Base-by-base conservation (phyloP, 441 rosid genomes). In the Bruguiera hainesii region DNA sequence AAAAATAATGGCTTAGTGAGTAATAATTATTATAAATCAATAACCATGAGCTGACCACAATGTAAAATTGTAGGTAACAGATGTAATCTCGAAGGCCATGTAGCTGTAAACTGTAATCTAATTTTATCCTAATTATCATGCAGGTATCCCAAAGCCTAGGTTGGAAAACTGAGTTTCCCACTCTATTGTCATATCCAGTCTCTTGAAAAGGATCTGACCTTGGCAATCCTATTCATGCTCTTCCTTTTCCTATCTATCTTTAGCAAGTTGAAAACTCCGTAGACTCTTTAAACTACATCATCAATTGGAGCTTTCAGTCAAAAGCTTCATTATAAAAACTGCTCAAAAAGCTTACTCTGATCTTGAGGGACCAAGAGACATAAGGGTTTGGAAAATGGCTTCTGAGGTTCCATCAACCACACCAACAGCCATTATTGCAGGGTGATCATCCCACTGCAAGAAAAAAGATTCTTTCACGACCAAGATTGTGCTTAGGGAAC, bases 341-440 rank as follows among this genome's bases (percentile, higher is more conserved):
- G 58, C 42, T 60, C 53, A 63, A 64, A 60, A 77, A 65, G 67
- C 89, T 80, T 84, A 95, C 99, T 86, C 90, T 63, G 96, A 89
- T 90, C 99, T 91, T 70, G 96, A 90, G 37, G 91, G 85, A 79
- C 98, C 98, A 75, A 95, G 97, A 72, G 99, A 95, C 84, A 95
- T 87, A 30, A 95, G 91, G 13, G 93, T 89, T 68, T 92, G 94
- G 81, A 95, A 95, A 81, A 95, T 84, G 67, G 88, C 89, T 84
- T 95, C 99, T 20, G 98, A 90, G 49, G 96, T 85, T 77, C 98
- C 99, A 72, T 92, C 97, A 69, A 92, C 85, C 71, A 92, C 91
- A 23, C 99, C 98, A 67, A 92, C 98, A 42, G 97, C 97, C 99
- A 95, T 95, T 80, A 92, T 86, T 66, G 98, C 99, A 67, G 99